Evolutionary conservation across 345 rosid genomes (phyloP).

Genomic region (Eutrema japonicum): DNA sequence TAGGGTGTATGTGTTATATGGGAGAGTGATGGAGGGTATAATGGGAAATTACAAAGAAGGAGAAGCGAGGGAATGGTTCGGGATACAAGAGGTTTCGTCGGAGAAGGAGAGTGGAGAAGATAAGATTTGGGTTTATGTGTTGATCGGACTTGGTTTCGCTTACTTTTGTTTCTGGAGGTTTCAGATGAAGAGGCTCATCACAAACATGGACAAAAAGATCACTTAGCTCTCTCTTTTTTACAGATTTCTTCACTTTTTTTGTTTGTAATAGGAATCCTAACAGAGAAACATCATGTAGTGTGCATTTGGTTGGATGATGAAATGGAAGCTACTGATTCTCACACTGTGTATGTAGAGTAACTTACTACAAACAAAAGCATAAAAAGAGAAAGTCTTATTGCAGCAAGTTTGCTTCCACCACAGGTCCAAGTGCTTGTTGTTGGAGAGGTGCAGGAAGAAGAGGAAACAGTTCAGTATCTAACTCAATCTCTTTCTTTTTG

Average conservation of each 20-base stretch:
- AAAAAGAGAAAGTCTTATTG: background rate
- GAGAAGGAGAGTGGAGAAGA: slow-evolving; percentile 58
- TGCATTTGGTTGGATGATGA: slow-evolving; percentile 1
- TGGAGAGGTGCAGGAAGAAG: slow-evolving; percentile 36
- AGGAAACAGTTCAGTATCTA: slow-evolving; percentile 28
- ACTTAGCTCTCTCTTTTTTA: slow-evolving; percentile 21
- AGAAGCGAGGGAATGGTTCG: slow-evolving; percentile 57
- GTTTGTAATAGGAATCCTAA: slow-evolving; percentile 14
- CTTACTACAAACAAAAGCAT: background rate
- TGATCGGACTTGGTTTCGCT: slow-evolving; percentile 77
- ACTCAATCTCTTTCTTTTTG: slow-evolving; percentile 27
- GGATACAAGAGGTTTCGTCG: slow-evolving; percentile 61
- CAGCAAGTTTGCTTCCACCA: slow-evolving; percentile 45
- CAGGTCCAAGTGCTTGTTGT: slow-evolving; percentile 33
- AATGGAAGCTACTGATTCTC: slow-evolving; percentile 24
- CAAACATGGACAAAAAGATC: slow-evolving; percentile 61
- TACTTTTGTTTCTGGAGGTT: slow-evolving; percentile 79
- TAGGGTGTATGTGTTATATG: slow-evolving; percentile 77
- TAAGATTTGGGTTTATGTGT: slow-evolving; percentile 62
- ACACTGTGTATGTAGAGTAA: slow-evolving; percentile 16
- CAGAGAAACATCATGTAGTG: slow-evolving; percentile 10
- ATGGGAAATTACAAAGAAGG: slow-evolving; percentile 40
- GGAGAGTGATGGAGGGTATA: slow-evolving; percentile 61
- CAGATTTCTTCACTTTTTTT: background rate
- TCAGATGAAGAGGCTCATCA: slow-evolving; percentile 69